Evolutionary conservation across 2,329 filamentous ascomycete species (phyloP), one percentile per base, ranked within the genome.

Genomic region (Camptophora hylomeconis): DNA sequence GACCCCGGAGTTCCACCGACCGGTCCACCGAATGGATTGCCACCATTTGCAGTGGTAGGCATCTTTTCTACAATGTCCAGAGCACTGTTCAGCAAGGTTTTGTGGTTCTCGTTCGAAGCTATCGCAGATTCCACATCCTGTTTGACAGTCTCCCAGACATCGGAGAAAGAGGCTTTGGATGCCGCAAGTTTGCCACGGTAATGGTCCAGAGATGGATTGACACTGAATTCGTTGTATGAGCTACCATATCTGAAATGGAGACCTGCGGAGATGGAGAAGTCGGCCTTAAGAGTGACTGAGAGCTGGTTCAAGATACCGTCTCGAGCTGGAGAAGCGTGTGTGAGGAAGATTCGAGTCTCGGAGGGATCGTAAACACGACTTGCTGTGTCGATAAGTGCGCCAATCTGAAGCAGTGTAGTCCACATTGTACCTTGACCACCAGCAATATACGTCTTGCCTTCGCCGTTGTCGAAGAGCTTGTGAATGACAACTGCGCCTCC

Each of bases 391-490:
- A 98, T 83, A 27, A 98, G 67, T 60, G 98, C 89, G 30, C 89
- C 89, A 80, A 98, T 98, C 59, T 98, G 89, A 41, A 98, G 60
- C 17, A 98, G 65, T 5, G 89, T 98, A 5, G 89, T 98, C 89
- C 89, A 98, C 89, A 98, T 98, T 24, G 89, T 98, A 38, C 89
- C 89, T 56, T 98, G 89, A 12, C 89, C 89, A 52, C 89, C 89
- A 13, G 89, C 89, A 56, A 98, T 98, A 2, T 92, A 98, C 28
- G 89, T 98, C 56, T 87, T 77, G 36, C 89, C 89, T 52, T 98
- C 89, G 31, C 89, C 89, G 45, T 98, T 98, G 56, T 98, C 89
- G 50, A 98, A 98, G 11, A 98, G 72, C 67, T 98, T 98, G 68
- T 98, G 89, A 84, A 98, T 98, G 36, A 98, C 89, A 4, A 98